phyloP scores from a whole-genome alignment of 805 yeast genomes.

The Trichomonascus vanleenenianus region DNA sequence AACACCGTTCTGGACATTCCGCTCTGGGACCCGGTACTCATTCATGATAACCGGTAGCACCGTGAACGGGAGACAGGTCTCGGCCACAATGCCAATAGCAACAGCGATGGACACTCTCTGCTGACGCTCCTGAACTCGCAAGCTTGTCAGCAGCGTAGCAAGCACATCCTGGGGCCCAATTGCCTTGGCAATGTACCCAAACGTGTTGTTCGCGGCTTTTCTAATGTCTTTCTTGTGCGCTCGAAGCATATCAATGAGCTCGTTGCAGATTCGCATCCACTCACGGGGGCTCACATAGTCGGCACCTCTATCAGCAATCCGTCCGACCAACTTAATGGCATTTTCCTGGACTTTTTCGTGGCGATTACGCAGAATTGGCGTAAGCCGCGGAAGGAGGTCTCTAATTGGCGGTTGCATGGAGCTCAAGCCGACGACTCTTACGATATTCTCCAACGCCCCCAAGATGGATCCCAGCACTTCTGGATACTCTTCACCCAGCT shows the following conservation, averaged over 20 bases:
- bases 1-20: slow-evolving; percentile 92
- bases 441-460: slow-evolving; percentile 58
- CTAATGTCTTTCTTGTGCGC: slow-evolving; percentile 71
- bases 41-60: slow-evolving; percentile 93
- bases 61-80: slow-evolving; percentile 85
- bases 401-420: slow-evolving; percentile 71
- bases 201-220: slow-evolving; percentile 79
- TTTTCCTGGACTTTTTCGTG: slow-evolving; percentile 88
- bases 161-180: slow-evolving; percentile 95
- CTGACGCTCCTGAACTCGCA: slow-evolving; percentile 92
- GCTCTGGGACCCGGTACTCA: slow-evolving; percentile 87
- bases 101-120: slow-evolving; percentile 95
- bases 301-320: slow-evolving; percentile 71
- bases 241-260: slow-evolving; percentile 79
- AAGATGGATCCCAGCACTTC: slow-evolving; percentile 85
- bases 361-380: slow-evolving; percentile 84
- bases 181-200: slow-evolving; percentile 84
- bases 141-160: slow-evolving; percentile 71
- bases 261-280: slow-evolving; percentile 96
- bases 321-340: slow-evolving; percentile 70
- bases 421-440: slow-evolving; percentile 50
- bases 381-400: slow-evolving; percentile 76
- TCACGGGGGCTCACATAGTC: slow-evolving; percentile 84
- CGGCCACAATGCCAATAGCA: slow-evolving; percentile 95
- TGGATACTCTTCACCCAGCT: slow-evolving; percentile 90